A percentile compares a stretch with the other conserved stretches of the same genome.
These are phyloP conservation scores for Rubia occidens DNA, from an alignment of 305 asterid genomes.

Conservation along the genomic window DNA sequence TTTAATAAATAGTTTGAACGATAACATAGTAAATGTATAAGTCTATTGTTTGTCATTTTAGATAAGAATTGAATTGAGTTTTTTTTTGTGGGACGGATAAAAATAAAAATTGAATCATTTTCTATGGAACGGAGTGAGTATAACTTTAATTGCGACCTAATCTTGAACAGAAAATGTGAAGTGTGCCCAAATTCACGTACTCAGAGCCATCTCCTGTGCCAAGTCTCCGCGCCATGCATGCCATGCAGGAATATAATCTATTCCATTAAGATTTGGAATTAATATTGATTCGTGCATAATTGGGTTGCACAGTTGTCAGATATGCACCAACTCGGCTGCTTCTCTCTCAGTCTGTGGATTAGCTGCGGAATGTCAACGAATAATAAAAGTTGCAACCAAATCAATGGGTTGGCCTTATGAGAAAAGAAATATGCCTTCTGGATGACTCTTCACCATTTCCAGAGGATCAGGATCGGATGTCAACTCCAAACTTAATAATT, in stretches of 20 bases:
- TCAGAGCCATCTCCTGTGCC: neutral
- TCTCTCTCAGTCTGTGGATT: neutral
- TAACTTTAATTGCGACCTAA: too few species aligned
- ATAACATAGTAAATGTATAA: too few species aligned
- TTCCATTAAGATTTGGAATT: neutral
- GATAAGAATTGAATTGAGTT: too few species aligned
- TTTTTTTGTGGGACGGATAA: too few species aligned
- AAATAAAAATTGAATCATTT: too few species aligned
- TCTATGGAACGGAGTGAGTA: too few species aligned
- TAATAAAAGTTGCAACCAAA: neutral
- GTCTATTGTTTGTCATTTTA: too few species aligned
- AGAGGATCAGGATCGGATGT: neutral
- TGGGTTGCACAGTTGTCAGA: neutral
- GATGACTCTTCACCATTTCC: slow-evolving; percentile 5
- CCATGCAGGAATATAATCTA: slow-evolving; percentile 15
- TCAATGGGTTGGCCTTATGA: slow-evolving; percentile 1
- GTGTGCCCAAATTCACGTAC: too few species aligned
- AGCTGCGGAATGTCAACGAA: slow-evolving; percentile 14
- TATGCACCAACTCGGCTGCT: neutral
- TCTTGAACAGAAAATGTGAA: too few species aligned
- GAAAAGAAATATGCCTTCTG: slow-evolving; percentile 3
- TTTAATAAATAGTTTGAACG: too few species aligned
- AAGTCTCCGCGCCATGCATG: slow-evolving; percentile 6
- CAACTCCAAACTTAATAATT: neutral
- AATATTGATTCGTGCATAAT: neutral